Evolutionary conservation across 768 basidiomycete genomes (phyloP), one percentile per base, ranked within the genome.

Genomic region (Lactifluus echinatus): DNA sequence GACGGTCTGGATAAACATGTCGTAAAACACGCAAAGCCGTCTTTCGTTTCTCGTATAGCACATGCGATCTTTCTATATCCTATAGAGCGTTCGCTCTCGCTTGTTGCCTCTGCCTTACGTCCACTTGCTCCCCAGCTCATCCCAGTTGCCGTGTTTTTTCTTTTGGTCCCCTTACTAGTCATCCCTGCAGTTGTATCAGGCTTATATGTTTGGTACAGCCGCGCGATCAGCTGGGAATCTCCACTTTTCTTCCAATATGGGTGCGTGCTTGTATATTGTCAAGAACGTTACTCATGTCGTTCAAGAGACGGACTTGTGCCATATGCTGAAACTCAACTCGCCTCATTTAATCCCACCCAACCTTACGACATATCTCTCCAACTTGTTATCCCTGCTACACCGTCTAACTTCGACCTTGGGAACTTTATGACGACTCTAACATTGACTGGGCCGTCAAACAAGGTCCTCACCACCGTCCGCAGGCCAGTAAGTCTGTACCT

Each of bases 381-480:
- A 52, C 73, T 93, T 15, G 68, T 73, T 28, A 73, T 92, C 7
- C 90, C 90, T 11, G 74, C 80, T 3, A 78, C 78, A 17, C 80
- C 83, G 57, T 69, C 82, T 21, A 92, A 89, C 70, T 73, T 79
- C 64, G 82, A 74, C 4, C 79, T 93, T 2, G 90, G 90, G 40
- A 93, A 93, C 68, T 93, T 92, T 69, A 93, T 93, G 90, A 73
- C 81, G 4, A 78, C 75, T 43, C 67, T 92, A 34, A 81, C 77
- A 1, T 70, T 93, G 26, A 74, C 72, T 2, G 82, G 83, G 0
- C 63, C 74, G 28, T 75, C 76, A 17, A 90, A 90, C 68, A 79
- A 76, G 64, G 85, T 87, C 6, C 70, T 93, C 24, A 69, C 73
- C 4, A 71, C 75, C 15, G 73, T 80, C 54, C 83, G 87, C 59